A percentile compares a stretch with the other conserved stretches of the same genome.
Conservation (phyloP, 179 eudicot genomes). For the Patellifolia procumbens region DNA sequence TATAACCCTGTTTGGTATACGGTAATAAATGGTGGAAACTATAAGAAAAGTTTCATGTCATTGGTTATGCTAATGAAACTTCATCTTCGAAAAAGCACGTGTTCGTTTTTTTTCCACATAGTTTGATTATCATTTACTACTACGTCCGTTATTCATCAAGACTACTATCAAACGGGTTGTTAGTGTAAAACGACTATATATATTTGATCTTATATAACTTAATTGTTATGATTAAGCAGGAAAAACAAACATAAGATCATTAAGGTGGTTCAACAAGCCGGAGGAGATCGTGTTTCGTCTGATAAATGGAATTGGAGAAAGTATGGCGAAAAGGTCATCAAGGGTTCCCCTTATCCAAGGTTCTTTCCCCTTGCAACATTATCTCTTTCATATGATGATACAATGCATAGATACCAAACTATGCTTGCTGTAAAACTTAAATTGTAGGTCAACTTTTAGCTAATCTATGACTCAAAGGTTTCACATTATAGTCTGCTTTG, state of each 20-base stretch:
- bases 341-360: slow-evolving; percentile 96
- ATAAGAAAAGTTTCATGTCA: too few species aligned
- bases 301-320: slow-evolving; percentile 98
- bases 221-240: slow-evolving; percentile 36
- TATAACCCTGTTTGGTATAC: too few species aligned
- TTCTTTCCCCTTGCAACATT: slow-evolving; percentile 16
- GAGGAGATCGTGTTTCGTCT: slow-evolving; percentile 47
- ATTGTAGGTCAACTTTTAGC: not conserved
- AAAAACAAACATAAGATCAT: slow-evolving; percentile 60
- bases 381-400: not conserved
- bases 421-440: not conserved
- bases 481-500: too few species aligned
- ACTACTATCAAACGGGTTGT: too few species aligned
- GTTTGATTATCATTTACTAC: too few species aligned
- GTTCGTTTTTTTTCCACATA: too few species aligned
- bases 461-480: not conserved
- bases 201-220: not conserved
- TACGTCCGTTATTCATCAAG: too few species aligned
- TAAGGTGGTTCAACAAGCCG: slow-evolving; percentile 53
- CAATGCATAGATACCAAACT: not conserved
- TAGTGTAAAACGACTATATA: not conserved
- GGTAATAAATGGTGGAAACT: too few species aligned
- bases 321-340: slow-evolving; percentile 89
- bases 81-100: too few species aligned
- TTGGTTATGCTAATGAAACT: too few species aligned